Evolutionary conservation across 2,329 filamentous ascomycete genomes (phyloP).

Genomic region (Cordyceps militaris): DNA sequence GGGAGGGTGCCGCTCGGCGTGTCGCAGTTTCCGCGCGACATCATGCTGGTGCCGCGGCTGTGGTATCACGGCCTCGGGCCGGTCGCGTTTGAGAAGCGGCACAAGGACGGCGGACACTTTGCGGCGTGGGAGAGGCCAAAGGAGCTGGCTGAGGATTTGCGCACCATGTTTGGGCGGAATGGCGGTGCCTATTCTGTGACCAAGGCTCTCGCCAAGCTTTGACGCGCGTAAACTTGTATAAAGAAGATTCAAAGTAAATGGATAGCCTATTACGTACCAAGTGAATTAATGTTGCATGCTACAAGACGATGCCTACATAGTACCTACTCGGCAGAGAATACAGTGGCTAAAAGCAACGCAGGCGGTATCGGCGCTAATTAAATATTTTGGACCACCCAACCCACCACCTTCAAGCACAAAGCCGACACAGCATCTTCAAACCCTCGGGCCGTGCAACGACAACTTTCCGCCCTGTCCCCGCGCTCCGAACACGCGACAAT

Average conservation of each 20-base stretch:
- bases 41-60: slow-evolving; percentile 43
- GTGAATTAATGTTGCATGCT: not conserved
- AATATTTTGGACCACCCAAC: not conserved
- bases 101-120: slow-evolving; percentile 48
- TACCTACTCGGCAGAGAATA: too few relatives aligned
- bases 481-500: not conserved
- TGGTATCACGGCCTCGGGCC: slow-evolving; percentile 50
- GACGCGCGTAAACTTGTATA: not conserved
- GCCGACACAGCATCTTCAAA: not conserved
- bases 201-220: slow-evolving; percentile 16
- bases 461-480: not conserved
- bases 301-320: not conserved
- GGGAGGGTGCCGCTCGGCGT: slow-evolving; percentile 33
- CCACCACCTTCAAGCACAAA: not conserved
- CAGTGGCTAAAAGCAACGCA: too few relatives aligned
- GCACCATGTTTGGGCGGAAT: slow-evolving; percentile 47
- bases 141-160: slow-evolving; percentile 41
- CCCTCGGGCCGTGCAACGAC: not conserved
- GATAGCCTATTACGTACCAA: too few relatives aligned
- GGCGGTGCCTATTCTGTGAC: slow-evolving; percentile 35
- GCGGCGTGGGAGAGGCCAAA: slow-evolving; percentile 48
- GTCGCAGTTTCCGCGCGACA: slow-evolving; percentile 49
- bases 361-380: slow-evolving; percentile 11
- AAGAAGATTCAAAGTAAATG: not conserved
- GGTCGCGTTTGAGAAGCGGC: slow-evolving; percentile 46